Base-by-base conservation (phyloP, 257 asterid species). In the Nicotiana obtusifolia region DNA sequence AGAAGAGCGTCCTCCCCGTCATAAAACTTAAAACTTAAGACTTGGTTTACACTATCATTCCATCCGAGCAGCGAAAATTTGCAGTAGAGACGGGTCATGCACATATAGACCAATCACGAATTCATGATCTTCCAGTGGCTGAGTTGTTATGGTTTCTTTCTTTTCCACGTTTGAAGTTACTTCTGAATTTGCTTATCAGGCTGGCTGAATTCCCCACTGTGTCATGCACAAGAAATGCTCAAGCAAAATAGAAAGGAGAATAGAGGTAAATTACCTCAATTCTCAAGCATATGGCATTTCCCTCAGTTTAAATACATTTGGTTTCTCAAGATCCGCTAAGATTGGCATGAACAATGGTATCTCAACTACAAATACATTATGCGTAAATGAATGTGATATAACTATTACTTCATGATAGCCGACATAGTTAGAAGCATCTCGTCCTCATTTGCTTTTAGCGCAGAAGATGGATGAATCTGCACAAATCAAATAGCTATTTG, bases 391-490 rank as follows among this genome's bases (percentile, higher is more conserved):
- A 26, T 92, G 90, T 33, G 97, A 65, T 3, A 97, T 92, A 49
- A 89, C 86, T 14, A 93, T 90, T 26, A 93, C 94, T 82, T 95
- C 99, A 54, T 92, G 97, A 78, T 90, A 91, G 7, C 91, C 84
- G 0, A 86, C 95, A 83, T 90, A 93, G 84, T 89, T 10, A 98
- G 95, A 76, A 89, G 91, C 94, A 88, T 89, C 75, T 97, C 95
- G 24, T 93, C 97, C 54, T 92, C 99, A 56, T 93, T 93, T 78
- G 89, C 44, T 87, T 88, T 89, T 85, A 93, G 76, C 76, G 89
- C 93, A 33, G 97, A 91, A 77, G 93, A 92, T 24, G 97, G 97
- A 81, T 91, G 98, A 71, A 91, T 97, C 97, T 91, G 83, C 78
- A 86, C 10, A 28, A 49, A 80, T 56, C 76, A 81, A 49, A 15